Base-by-base conservation (phyloP, 1,284 basidiomycete genomes). In the Heterobasidion occidentale region DNA sequence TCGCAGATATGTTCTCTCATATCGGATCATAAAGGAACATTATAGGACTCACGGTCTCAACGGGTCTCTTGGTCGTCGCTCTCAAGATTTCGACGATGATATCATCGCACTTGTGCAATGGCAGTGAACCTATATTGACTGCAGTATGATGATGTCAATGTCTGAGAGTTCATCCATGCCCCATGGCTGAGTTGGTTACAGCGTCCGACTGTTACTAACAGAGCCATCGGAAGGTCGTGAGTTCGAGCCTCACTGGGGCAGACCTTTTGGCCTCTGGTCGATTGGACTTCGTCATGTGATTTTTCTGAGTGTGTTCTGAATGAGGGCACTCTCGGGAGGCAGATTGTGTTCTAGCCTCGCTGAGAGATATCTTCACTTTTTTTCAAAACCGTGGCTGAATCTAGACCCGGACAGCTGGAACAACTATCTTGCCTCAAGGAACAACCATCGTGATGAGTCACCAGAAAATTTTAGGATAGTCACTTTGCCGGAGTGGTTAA, bases 401-500 rank as follows among this genome's bases (percentile, higher is more conserved):
- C 6, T 27, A 27, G 27, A 27, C 27, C 27, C 27, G 27, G 27
- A 27, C 27, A 27, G 4, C 27, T 27, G 27, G 27, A 27, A 27
- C 6, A 6, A 5, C 27, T 27, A 27, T 27, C 4, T 27, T 27
- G 27, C 5, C 27, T 27, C 27, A 27, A 27, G 27, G 27, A 27
- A 27, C 6, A 6, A 5, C 27, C 27, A 27, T 27, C 1, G 4
- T 27, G 1, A 27, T 6, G 5, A 1, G 27, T 27, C 27, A 27
- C 27, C 27, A 27, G 27, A 6, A 27, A 27, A 27, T 27, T 27
- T 27, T 27, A 27, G 27, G 27, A 27, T 12, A 45, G 86, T 87
- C 86, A 87, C 86, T 87, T 89, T 89, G 86, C 86, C 86, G 85
- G 86, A 89, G 87, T 88, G 86, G 86, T 89, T 88, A 88, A 88